Evolutionary conservation across 495 filamentous ascomycete genomes (phyloP).

Genomic region (Hypoxylon crocopeplum): DNA sequence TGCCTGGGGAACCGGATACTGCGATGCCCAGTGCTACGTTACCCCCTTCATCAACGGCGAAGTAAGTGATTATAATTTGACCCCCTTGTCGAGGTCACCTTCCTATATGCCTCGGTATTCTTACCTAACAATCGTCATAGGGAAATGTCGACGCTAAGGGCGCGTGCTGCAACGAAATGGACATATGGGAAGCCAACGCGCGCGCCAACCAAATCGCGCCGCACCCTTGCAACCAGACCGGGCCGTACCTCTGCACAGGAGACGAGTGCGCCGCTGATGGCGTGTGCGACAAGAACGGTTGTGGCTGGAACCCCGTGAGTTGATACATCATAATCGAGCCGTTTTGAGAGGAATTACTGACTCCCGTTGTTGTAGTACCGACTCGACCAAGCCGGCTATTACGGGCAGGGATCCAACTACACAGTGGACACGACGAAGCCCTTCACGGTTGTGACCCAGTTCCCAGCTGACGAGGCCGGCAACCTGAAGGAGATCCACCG

Average conservation of each 20-base stretch:
- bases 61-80: slow-evolving; percentile 37
- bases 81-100: neutral
- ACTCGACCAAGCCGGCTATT: slow-evolving; percentile 61
- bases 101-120: neutral
- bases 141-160: slow-evolving; percentile 58
- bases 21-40: slow-evolving; percentile 69
- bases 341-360: no score
- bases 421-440: slow-evolving; percentile 64
- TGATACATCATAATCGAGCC: no score
- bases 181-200: slow-evolving; percentile 70
- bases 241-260: slow-evolving; percentile 57
- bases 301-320: slow-evolving; percentile 69
- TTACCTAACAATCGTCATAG: slow-evolving; percentile 17
- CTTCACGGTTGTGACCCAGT: slow-evolving; percentile 74
- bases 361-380: no score
- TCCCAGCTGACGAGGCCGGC: slow-evolving; percentile 61
- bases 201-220: slow-evolving; percentile 63
- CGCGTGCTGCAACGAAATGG: slow-evolving; percentile 68
- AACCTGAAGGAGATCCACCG: slow-evolving; percentile 63
- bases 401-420: slow-evolving; percentile 54
- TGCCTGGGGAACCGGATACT: slow-evolving; percentile 72
- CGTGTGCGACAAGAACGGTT: slow-evolving; percentile 71
- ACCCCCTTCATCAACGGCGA: slow-evolving; percentile 65
- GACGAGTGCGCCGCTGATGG: slow-evolving; percentile 57
- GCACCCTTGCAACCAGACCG: slow-evolving; percentile 58